A percentile compares a stretch with the other conserved stretches of the same genome.
phyloP scores from a whole-genome alignment of 257 asterid genomes.

The Henckelia pumila region DNA sequence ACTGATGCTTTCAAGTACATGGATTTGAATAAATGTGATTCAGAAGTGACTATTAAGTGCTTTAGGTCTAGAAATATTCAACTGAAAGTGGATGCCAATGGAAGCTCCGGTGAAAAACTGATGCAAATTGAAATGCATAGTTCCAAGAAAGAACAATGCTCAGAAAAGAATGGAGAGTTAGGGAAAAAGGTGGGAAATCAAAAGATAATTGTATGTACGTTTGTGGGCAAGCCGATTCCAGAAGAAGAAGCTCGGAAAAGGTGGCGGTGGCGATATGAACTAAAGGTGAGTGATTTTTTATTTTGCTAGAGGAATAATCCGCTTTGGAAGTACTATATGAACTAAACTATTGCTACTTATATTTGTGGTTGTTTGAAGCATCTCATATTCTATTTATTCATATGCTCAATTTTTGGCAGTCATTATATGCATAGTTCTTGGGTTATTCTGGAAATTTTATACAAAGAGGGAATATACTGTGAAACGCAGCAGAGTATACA shows the following conservation, averaged over 20 bases:
- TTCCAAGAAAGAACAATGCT: constrained; percentile 16
- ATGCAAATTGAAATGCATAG: constrained; percentile 12
- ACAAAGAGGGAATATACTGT: too few species aligned
- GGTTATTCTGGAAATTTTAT: too few species aligned
- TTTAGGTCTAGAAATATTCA: constrained; percentile 47
- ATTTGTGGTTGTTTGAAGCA: not conserved
- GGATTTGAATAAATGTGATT: constrained; percentile 21
- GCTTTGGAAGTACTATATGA: too few species aligned
- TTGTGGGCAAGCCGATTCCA: constrained; percentile 68
- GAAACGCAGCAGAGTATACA: too few species aligned
- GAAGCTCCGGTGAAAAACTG: constrained; percentile 13
- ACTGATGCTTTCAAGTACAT: constrained; percentile 12
- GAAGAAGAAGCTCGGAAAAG: constrained; percentile 63
- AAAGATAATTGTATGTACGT: constrained; percentile 31
- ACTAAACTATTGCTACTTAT: not conserved
- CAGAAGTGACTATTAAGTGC: constrained; percentile 32
- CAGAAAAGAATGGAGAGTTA: constrained; percentile 10
- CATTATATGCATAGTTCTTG: not conserved
- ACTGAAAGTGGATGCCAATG: constrained; percentile 21
- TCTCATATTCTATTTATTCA: not conserved
- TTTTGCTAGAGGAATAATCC: not conserved
- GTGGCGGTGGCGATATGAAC: constrained; percentile 91
- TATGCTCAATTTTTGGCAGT: not conserved
- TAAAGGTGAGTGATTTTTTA: constrained; percentile 53
- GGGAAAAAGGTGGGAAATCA: constrained; percentile 15